A percentile compares a stretch with the other conserved stretches of the same genome.
These are phyloP conservation scores for Drechslera avenae DNA, from an alignment of 2,329 filamentous ascomycete species.

Conservation along the genomic window DNA sequence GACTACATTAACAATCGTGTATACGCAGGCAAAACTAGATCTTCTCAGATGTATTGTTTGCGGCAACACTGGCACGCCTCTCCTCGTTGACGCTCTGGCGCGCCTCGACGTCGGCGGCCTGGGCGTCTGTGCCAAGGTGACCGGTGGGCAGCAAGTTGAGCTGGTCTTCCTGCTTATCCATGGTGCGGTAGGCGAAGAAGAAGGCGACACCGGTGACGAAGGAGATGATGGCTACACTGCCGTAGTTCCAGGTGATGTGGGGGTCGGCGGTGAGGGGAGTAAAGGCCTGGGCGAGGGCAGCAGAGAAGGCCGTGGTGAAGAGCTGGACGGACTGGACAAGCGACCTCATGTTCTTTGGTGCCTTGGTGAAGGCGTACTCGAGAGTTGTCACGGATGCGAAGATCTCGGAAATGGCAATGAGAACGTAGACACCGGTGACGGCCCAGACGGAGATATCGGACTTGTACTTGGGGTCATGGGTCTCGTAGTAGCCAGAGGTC, in stretches of 20 bases:
- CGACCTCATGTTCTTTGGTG: slow-evolving; percentile 66
- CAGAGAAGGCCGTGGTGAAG: slow-evolving; percentile 45
- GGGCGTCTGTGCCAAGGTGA: slow-evolving; percentile 36
- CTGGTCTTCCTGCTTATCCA: slow-evolving; percentile 45
- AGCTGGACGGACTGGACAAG: slow-evolving; percentile 46
- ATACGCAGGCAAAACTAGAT: slow-evolving; percentile 2
- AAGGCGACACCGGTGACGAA: slow-evolving; percentile 43
- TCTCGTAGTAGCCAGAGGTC: slow-evolving; percentile 55
- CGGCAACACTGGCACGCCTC: slow-evolving; percentile 15
- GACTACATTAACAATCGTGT: not conserved
- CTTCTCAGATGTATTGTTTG: slow-evolving; percentile 18
- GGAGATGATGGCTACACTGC: slow-evolving; percentile 42
- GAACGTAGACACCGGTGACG: slow-evolving; percentile 57
- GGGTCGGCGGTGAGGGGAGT: slow-evolving; percentile 36
- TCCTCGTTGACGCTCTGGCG: slow-evolving; percentile 25
- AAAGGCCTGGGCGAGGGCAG: slow-evolving; percentile 39
- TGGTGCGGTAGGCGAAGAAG: slow-evolving; percentile 37
- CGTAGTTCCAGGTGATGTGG: slow-evolving; percentile 45
- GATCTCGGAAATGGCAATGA: slow-evolving; percentile 65
- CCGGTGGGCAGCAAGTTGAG: slow-evolving; percentile 48
- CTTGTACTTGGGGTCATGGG: slow-evolving; percentile 44
- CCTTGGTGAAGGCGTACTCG: slow-evolving; percentile 77
- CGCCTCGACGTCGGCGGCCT: slow-evolving; percentile 40
- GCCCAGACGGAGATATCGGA: slow-evolving; percentile 60
- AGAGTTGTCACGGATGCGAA: slow-evolving; percentile 70